Evolutionary conservation across 1,284 basidiomycete genomes (phyloP).

Genomic region (Thecaphora thlaspeos): DNA sequence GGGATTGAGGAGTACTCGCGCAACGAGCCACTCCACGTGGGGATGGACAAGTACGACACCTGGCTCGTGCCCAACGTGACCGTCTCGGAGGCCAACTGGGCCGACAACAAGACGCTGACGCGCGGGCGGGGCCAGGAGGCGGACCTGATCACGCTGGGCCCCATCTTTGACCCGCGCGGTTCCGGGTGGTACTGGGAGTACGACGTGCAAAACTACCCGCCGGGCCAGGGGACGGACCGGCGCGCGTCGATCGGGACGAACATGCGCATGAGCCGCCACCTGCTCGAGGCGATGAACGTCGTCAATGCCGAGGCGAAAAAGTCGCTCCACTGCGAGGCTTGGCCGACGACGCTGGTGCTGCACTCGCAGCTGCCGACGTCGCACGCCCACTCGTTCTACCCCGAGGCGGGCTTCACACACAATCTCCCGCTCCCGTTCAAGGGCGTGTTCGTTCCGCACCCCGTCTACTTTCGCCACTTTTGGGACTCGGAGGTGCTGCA

Average conservation of each 20-base stretch:
- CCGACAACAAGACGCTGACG: conserved; percentile 32
- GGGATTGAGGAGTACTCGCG: conserved; percentile 54
- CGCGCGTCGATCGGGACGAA: conserved; percentile 57
- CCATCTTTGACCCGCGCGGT: conserved; percentile 57
- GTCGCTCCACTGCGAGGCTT: conserved; percentile 57
- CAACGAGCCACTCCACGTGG: conserved; percentile 51
- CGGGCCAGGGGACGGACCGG: conserved; percentile 49
- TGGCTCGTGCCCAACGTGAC: conserved; percentile 55
- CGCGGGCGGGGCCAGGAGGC: conserved; percentile 52
- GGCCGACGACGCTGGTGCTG: conserved; percentile 56
- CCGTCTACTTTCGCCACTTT: conserved; percentile 57
- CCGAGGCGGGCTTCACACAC: conserved; percentile 56
- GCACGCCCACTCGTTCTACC: conserved; percentile 55
- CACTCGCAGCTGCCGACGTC: conserved; percentile 55
- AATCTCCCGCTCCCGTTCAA: conserved; percentile 55
- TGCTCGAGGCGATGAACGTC: conserved; percentile 58
- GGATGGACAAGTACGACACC: conserved; percentile 58
- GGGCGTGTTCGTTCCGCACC: conserved; percentile 56
- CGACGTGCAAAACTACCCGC: conserved; percentile 56
- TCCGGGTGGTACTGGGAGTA: conserved; percentile 58
- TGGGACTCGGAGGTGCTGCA: conserved; percentile 55
- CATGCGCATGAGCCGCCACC: conserved; percentile 55
- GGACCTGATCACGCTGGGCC: conserved; percentile 56
- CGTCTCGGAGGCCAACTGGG: conserved; percentile 51
- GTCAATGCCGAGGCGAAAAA: conserved; percentile 57